Evolutionary conservation across 352 stramenopile species (phyloP).

Genomic region (Phytopythium ostracodes): DNA sequence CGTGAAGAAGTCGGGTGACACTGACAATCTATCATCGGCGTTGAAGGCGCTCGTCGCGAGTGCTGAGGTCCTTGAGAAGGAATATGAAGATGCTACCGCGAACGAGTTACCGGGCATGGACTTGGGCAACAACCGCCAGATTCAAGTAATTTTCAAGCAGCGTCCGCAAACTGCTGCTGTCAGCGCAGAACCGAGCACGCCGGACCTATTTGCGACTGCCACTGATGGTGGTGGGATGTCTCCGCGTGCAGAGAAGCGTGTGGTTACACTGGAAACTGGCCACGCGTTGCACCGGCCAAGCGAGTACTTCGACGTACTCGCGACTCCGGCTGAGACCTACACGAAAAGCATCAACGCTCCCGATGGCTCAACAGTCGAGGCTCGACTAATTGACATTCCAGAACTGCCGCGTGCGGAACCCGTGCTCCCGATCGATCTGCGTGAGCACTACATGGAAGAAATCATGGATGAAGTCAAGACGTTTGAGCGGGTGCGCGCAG

Average conservation of each 20-base stretch:
- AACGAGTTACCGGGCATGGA: slow-evolving; percentile 22
- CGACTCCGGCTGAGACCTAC: slow-evolving; percentile 49
- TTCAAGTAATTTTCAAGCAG: slow-evolving; percentile 86
- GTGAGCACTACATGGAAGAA: slow-evolving; percentile 55
- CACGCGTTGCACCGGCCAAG: slow-evolving; percentile 38
- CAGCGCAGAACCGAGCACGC: slow-evolving; percentile 12
- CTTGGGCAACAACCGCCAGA: slow-evolving; percentile 28
- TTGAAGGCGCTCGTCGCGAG: slow-evolving; percentile 46
- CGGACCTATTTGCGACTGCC: slow-evolving; percentile 22
- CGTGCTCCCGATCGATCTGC: slow-evolving; percentile 53
- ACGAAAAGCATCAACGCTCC: slow-evolving; percentile 67
- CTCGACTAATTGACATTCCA: slow-evolving; percentile 58
- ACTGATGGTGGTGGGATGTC: slow-evolving; percentile 7
- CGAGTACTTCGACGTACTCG: slow-evolving; percentile 67
- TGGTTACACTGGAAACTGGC: slow-evolving; percentile 37
- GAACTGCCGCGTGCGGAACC: slow-evolving; percentile 32
- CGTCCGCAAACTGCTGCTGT: slow-evolving; percentile 38
- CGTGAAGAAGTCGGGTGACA: slow-evolving; percentile 13
- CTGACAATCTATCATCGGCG: slow-evolving; percentile 30
- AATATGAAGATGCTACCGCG: slow-evolving; percentile 33
- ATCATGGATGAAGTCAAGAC: slow-evolving; percentile 54
- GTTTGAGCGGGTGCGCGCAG: slow-evolving; percentile 39
- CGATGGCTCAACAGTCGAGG: slow-evolving; percentile 71
- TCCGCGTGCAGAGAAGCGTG: slow-evolving; percentile 16
- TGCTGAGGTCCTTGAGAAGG: slow-evolving; percentile 46